These are phyloP conservation scores for Rutstroemia sp. DNA, from an alignment of 2,329 filamentous ascomycete species.

Conservation along the genomic window DNA sequence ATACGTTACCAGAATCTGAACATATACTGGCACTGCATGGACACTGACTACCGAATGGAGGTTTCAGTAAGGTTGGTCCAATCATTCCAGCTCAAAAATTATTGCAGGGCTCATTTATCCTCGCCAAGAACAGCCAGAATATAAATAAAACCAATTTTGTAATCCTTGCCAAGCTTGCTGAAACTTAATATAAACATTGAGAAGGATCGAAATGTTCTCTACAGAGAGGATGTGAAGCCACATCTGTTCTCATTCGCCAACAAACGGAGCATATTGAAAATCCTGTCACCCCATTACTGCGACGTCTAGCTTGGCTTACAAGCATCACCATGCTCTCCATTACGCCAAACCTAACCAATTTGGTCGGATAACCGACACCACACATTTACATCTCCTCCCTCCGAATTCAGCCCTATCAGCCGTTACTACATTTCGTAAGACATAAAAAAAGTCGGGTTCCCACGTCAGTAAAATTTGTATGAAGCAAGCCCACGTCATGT, in stretches of 20 bases:
- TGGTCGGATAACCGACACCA: neutral
- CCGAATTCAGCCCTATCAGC: conserved; percentile 6
- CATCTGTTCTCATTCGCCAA: neutral
- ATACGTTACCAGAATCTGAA: neutral
- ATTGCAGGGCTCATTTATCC: neutral
- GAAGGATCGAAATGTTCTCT: neutral
- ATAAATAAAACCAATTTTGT: conserved; percentile 3
- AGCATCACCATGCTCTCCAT: neutral
- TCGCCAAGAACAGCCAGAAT: neutral
- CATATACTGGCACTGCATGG: neutral
- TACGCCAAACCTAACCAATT: neutral
- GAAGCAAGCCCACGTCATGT: neutral
- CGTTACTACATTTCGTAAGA: neutral
- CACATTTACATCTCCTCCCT: neutral
- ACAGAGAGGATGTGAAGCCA: neutral
- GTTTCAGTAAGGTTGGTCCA: neutral
- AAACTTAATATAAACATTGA: neutral
- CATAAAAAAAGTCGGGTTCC: conserved; percentile 7
- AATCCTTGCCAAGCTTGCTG: conserved; percentile 5
- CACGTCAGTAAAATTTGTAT: neutral
- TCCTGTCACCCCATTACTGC: conserved; percentile 1
- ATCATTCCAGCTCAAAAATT: neutral
- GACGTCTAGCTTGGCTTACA: conserved; percentile 5
- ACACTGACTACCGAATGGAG: no score
- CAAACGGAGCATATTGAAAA: neutral